A percentile compares a stretch with the other conserved stretches of the same genome.
Evolutionary conservation across 768 basidiomycete species (phyloP).

Genomic region (Trametes punicea): DNA sequence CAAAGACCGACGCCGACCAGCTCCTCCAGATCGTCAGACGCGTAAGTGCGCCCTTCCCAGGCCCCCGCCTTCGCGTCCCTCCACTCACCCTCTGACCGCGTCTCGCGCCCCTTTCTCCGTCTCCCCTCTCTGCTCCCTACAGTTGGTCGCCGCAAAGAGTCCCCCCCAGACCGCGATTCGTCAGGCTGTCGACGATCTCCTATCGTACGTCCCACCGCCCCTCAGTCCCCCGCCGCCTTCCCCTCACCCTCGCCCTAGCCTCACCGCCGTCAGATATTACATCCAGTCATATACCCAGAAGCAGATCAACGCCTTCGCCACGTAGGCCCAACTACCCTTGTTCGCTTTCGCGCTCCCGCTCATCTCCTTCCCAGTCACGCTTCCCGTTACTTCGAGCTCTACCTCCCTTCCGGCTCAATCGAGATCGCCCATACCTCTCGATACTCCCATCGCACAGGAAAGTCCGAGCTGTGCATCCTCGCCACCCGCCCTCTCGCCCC

Average conservation of each 20-base stretch:
- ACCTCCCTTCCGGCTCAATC: constrained; percentile 77
- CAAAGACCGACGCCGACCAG: constrained; percentile 67
- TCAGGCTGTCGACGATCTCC: constrained; percentile 73
- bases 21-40: constrained; percentile 73
- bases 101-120: constrained; percentile 25
- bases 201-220: constrained; percentile 52
- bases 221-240: constrained; percentile 22
- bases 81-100: constrained; percentile 29
- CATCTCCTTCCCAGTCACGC: constrained; percentile 58
- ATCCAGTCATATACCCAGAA: constrained; percentile 72
- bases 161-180: constrained; percentile 53
- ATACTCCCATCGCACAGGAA: constrained; percentile 83
- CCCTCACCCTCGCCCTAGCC: constrained; percentile 41
- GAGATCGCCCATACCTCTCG: constrained; percentile 88
- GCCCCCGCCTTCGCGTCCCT: constrained; percentile 22
- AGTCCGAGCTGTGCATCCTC: constrained; percentile 84
- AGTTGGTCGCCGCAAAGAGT: constrained; percentile 61
- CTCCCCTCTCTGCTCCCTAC: constrained; percentile 7
- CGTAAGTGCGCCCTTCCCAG: constrained; percentile 44
- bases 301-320: constrained; percentile 89
- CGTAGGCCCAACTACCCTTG: constrained; percentile 52
- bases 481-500: constrained; percentile 69
- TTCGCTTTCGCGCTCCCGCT: constrained; percentile 25
- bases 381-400: constrained; percentile 85
- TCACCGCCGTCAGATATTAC: constrained; percentile 74